Evolutionary conservation across 768 basidiomycete species (phyloP).

Genomic region (Calvatia gigantea): DNA sequence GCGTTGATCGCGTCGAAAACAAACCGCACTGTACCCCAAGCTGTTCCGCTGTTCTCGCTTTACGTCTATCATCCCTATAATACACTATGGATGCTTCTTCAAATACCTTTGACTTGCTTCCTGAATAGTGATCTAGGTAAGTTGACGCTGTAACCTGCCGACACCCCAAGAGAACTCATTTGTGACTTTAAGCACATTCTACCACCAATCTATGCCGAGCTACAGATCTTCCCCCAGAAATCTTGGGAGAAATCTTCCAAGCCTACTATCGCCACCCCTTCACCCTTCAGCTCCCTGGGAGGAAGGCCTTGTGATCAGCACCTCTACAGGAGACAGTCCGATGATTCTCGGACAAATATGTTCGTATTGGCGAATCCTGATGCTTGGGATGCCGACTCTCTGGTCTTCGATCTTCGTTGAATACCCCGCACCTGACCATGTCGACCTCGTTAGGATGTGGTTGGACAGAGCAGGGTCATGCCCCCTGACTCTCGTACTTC

Average conservation of each 20-base stretch:
- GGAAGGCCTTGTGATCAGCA: neutral
- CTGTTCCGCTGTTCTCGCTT: neutral
- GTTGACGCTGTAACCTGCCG: neutral
- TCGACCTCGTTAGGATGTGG: slow-evolving; percentile 2
- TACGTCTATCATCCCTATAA: neutral
- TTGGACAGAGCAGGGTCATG: neutral
- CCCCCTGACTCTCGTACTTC: neutral
- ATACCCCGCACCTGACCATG: neutral
- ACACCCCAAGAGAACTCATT: neutral
- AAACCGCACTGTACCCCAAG: neutral
- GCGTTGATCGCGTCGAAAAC: neutral
- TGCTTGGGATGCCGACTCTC: neutral
- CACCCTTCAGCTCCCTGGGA: neutral
- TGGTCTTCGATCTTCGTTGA: slow-evolving; percentile 7
- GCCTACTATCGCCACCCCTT: slow-evolving; percentile 1
- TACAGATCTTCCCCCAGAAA: slow-evolving; percentile 1
- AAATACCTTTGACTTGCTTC: neutral
- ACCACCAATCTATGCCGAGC: too few relatives aligned
- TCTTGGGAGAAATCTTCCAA: slow-evolving; percentile 5
- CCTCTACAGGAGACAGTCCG: neutral
- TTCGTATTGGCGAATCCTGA: slow-evolving; percentile 4
- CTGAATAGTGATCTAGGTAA: neutral
- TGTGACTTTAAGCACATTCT: too few relatives aligned
- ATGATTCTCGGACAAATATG: slow-evolving; percentile 5
- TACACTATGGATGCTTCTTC: neutral